A percentile compares a stretch with the other conserved stretches of the same genome.
Conservation (phyloP, 169 alveolate species). For the Amoebophrya sp. region DNA sequence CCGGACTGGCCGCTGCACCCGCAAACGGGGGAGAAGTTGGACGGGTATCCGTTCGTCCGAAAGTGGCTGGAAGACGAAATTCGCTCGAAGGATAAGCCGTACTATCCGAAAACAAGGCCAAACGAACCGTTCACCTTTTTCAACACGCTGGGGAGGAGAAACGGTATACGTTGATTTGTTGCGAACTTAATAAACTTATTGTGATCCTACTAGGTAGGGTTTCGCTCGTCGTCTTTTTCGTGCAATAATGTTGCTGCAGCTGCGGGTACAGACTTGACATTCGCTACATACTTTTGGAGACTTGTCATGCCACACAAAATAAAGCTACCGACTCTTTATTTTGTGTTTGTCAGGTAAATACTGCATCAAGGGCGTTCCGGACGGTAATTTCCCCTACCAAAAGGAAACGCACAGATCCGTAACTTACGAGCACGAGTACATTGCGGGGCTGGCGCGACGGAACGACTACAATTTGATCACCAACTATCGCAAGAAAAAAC, state of each 20-base stretch:
- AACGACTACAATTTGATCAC: constrained; percentile 7
- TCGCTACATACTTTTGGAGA: too few species aligned
- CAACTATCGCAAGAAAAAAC: neutral
- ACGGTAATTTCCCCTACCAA: neutral
- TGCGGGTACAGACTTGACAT: too few species aligned
- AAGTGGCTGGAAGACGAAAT: constrained; percentile 10
- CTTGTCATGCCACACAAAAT: too few species aligned
- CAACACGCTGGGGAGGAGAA: constrained; percentile 11
- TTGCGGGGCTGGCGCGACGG: neutral
- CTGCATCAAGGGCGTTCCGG: neutral
- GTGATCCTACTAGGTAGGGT: too few species aligned
- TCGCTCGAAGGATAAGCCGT: neutral
- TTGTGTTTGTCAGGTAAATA: neutral
- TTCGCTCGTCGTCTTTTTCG: too few species aligned
- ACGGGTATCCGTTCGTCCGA: constrained; percentile 1
- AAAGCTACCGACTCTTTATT: too few species aligned
- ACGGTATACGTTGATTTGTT: neutral
- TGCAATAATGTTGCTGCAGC: too few species aligned
- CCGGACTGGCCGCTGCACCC: neutral
- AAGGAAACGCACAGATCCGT: neutral
- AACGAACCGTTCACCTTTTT: constrained; percentile 15
- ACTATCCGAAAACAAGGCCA: neutral
- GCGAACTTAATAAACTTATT: too few species aligned
- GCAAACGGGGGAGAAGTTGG: neutral
- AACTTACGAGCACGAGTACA: neutral